Conservation (phyloP, 2,329 filamentous ascomycete species). For the Alternaria sp. region DNA sequence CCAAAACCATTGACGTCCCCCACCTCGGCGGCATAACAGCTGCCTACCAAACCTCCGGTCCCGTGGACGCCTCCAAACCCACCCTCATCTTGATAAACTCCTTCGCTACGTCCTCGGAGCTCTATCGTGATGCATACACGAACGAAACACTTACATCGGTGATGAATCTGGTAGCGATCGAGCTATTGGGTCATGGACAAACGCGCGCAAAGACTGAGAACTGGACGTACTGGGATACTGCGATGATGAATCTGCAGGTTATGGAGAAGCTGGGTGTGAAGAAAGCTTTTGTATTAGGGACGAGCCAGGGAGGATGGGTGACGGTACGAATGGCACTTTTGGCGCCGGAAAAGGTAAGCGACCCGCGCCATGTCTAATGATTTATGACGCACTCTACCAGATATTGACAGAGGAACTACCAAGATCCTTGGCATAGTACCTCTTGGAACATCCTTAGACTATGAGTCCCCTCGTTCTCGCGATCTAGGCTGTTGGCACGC, state of each 20-base stretch:
- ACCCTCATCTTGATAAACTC: constrained; percentile 60
- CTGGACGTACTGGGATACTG: constrained; percentile 64
- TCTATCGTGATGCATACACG: constrained; percentile 53
- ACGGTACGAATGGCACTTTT: constrained; percentile 60
- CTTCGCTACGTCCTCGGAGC: constrained; percentile 57
- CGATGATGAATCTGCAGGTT: constrained; percentile 54
- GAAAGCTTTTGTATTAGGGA: constrained; percentile 58
- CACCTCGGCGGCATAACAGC: constrained; percentile 59
- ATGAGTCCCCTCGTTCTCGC: constrained; percentile 54
- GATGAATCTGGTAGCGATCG: constrained; percentile 61
- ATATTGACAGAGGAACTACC: not conserved
- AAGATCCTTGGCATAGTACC: constrained; percentile 60
- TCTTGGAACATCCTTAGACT: constrained; percentile 60
- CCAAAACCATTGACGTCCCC: constrained; percentile 53
- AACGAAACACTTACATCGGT: constrained; percentile 43
- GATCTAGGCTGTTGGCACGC: constrained; percentile 59
- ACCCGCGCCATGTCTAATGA: not conserved
- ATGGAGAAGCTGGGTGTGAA: constrained; percentile 51
- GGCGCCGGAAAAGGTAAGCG: constrained; percentile 52
- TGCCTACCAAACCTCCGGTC: constrained; percentile 54
- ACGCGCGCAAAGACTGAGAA: constrained; percentile 54
- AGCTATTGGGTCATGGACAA: constrained; percentile 60
- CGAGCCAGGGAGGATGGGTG: constrained; percentile 63
- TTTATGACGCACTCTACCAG: not conserved
- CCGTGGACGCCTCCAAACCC: constrained; percentile 52